phyloP scores from a whole-genome alignment of 2,329 filamentous ascomycete genomes.

The Microsporum audouinii region DNA sequence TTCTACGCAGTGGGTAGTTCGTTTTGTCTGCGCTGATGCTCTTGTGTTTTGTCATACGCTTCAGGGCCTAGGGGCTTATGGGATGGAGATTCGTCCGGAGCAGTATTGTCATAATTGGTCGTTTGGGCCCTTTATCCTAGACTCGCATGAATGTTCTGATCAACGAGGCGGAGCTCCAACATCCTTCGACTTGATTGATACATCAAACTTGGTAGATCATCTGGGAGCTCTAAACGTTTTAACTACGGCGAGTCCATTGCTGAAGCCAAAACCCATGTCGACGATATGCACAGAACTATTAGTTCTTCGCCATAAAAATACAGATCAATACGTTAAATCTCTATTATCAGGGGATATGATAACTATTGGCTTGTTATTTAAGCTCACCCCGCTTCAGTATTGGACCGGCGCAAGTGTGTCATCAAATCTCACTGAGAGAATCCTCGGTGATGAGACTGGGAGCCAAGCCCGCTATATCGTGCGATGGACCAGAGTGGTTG shows the following conservation, averaged over 20 bases:
- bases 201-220: constrained; percentile 39
- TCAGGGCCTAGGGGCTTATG: constrained; percentile 27
- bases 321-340: constrained; percentile 26
- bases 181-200: constrained; percentile 48
- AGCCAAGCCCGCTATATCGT: constrained; percentile 3
- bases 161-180: constrained; percentile 24
- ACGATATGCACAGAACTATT: constrained; percentile 42
- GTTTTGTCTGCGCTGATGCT: constrained; percentile 40
- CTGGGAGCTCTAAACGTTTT: constrained; percentile 38
- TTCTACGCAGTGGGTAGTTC: constrained; percentile 29
- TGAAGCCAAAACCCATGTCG: constrained; percentile 36
- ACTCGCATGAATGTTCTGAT: constrained; percentile 32
- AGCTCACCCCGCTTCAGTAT: constrained; percentile 40
- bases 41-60: constrained; percentile 44
- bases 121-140: constrained; percentile 32
- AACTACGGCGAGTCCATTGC: constrained; percentile 37
- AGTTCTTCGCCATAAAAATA: constrained; percentile 22
- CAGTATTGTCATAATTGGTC: constrained; percentile 37
- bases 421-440: constrained; percentile 20
- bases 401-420: constrained; percentile 35
- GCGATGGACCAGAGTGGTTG: constrained; percentile 3
- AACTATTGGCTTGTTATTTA: constrained; percentile 41
- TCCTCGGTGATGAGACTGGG: background rate
- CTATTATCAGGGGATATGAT: constrained; percentile 39
- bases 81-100: constrained; percentile 26